Base-by-base conservation (phyloP, 2,329 filamentous ascomycete genomes). In the Fonsecaea monophora region DNA sequence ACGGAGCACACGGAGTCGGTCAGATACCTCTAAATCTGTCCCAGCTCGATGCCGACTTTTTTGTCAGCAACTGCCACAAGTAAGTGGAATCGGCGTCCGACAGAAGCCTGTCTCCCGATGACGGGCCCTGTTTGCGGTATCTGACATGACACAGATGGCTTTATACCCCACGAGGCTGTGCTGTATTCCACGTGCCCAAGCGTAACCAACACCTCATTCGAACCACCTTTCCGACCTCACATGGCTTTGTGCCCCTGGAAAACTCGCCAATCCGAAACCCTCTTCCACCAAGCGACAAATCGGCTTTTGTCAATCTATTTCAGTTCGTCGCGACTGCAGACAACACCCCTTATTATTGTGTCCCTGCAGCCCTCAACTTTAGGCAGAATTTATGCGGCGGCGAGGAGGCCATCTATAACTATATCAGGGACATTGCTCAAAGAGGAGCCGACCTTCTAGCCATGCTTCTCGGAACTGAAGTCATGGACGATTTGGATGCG, bases 21-120 rank as follows among this genome's bases (percentile, higher is more conserved):
- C 90, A 95, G 78, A 84, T 97, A 7, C 82, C 85, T 0, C 77
- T 97, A 7, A 86, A 96, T 77, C 79, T 97, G 13, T 70, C 75
- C 0, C 77, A 79, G 3, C 80, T 93, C 2, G 86, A 93, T 69
- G 89, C 92, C 0, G 94, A 97, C 77, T 97, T 96, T 80, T 92
- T 96, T 74, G 85, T 94, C 13, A 90, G 85, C 63, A 97, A 97
- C 77, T 92, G 89, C 73, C 92, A 96, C 81, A 96, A 96, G 77
- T 81, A 70, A 66, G 74, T 62, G 18, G 25, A 48, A 45, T 21
- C 37, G 35, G 42, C 32, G 13, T 70, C 65, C 8, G 15, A 60
- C 21, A 45, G 40, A 10, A 48, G 21, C 50, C 4, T 58, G 30
- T 9, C 7, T 53, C 61, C n/a, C 57, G 30, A 64, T 30, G 32